phyloP scores from a whole-genome alignment of 1,139 yeast genomes.

The Taphrina pruni region DNA sequence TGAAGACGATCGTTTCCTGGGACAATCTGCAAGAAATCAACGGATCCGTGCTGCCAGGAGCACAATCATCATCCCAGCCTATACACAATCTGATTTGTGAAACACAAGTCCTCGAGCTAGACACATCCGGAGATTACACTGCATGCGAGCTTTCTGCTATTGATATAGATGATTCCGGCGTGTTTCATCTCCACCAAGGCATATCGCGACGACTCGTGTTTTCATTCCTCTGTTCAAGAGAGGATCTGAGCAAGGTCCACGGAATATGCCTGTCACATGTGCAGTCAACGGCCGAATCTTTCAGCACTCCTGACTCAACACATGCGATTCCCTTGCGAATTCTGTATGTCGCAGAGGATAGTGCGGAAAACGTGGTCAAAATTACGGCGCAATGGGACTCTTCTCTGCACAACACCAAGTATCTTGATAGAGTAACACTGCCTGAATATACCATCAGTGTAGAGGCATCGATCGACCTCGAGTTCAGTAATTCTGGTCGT shows the following conservation, averaged over 20 bases:
- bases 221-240: conserved; percentile 45
- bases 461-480: neutral
- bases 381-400: conserved; percentile 44
- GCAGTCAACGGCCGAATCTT: neutral
- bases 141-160: conserved; percentile 46
- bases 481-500: neutral
- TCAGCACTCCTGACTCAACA: neutral
- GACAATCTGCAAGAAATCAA: conserved; percentile 50
- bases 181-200: conserved; percentile 49
- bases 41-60: neutral
- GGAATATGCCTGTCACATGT: conserved; percentile 13
- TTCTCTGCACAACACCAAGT: conserved; percentile 46
- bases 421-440: conserved; percentile 40
- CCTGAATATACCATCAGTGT: conserved; percentile 12
- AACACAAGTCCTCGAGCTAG: conserved; percentile 47
- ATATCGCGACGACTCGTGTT: conserved; percentile 49
- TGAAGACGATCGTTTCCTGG: conserved; percentile 50
- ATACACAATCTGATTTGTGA: conserved; percentile 42
- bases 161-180: conserved; percentile 43
- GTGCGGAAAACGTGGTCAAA: conserved; percentile 5
- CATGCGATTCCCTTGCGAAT: conserved; percentile 7
- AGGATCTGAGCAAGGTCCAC: conserved; percentile 40
- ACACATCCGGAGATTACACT: conserved; percentile 48
- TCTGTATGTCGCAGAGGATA: conserved; percentile 30
- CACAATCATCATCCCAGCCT: neutral